These are phyloP conservation scores for Tuber magnatum DNA, from an alignment of 495 filamentous ascomycete genomes.

Conservation along the genomic window DNA sequence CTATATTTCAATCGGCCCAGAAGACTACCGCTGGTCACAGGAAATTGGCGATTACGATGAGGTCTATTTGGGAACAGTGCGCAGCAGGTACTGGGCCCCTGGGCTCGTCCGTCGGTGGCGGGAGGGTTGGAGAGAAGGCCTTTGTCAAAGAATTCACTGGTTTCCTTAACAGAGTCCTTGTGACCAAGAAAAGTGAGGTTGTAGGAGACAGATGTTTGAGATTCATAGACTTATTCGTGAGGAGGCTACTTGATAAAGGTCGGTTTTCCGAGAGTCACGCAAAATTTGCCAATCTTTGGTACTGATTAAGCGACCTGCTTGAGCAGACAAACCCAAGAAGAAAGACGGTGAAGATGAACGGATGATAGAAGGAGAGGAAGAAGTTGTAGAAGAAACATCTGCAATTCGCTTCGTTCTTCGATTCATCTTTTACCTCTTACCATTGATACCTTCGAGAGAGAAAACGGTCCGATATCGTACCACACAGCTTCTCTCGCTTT, in stretches of 20 bases:
- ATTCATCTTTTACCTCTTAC: conserved; percentile 55
- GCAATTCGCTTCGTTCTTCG: conserved; percentile 63
- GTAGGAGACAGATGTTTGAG: conserved; percentile 78
- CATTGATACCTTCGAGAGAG: conserved; percentile 72
- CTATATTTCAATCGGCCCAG: conserved; percentile 79
- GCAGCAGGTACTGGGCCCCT: conserved; percentile 57
- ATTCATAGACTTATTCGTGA: conserved; percentile 78
- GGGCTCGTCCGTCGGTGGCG: conserved; percentile 37
- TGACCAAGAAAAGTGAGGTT: conserved; percentile 84
- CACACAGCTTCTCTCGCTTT: conserved; percentile 77
- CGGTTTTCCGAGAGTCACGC: conserved; percentile 41
- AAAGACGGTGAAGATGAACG: conserved; percentile 19
- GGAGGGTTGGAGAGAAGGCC: conserved; percentile 60
- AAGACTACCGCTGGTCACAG: conserved; percentile 78
- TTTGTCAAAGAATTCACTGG: conserved; percentile 79
- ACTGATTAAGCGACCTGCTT: neutral
- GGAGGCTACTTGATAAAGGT: conserved; percentile 76
- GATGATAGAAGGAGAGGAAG: conserved; percentile 38
- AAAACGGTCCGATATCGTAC: conserved; percentile 85
- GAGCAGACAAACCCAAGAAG: conserved; percentile 26
- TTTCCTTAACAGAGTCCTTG: conserved; percentile 72
- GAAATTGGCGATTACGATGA: conserved; percentile 75
- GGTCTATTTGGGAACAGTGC: conserved; percentile 83
- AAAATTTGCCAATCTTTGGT: neutral
- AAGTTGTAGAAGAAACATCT: conserved; percentile 58